These are phyloP conservation scores for Phanerodontia chrysosporium DNA, from an alignment of 768 basidiomycete genomes.

Conservation along the genomic window DNA sequence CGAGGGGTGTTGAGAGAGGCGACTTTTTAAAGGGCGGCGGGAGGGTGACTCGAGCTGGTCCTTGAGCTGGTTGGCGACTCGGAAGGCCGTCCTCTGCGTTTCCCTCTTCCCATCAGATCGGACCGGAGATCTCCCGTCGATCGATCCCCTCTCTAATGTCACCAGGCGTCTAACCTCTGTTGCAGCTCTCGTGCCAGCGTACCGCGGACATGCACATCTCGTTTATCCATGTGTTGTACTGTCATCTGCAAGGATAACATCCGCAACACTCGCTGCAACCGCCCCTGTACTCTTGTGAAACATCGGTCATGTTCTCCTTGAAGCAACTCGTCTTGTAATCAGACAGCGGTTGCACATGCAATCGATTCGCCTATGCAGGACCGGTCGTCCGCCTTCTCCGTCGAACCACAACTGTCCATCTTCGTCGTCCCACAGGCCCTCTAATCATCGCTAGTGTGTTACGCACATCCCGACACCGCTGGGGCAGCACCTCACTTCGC, in stretches of 20 bases:
- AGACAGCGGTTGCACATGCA: too few relatives aligned
- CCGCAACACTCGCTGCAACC: too few relatives aligned
- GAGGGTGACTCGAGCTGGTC: constrained; percentile 8
- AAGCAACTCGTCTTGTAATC: too few relatives aligned
- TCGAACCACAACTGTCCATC: too few relatives aligned
- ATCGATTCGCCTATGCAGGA: too few relatives aligned
- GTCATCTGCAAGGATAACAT: too few relatives aligned
- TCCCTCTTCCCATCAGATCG: constrained; percentile 2
- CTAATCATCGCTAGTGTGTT: background rate
- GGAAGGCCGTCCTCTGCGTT: background rate
- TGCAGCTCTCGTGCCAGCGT: too few relatives aligned
- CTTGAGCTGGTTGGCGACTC: background rate
- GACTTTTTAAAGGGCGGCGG: background rate
- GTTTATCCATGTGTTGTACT: too few relatives aligned
- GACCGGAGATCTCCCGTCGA: constrained; percentile 3
- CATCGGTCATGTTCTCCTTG: too few relatives aligned
- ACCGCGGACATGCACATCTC: too few relatives aligned
- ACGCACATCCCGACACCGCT: background rate
- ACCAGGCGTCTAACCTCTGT: background rate
- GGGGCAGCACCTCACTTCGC: background rate
- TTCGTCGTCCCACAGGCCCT: background rate
- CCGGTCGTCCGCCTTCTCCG: too few relatives aligned
- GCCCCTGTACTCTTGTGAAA: too few relatives aligned
- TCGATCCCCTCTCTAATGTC: background rate
- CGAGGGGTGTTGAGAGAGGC: constrained; percentile 1